phyloP scores from a whole-genome alignment of 2,329 filamentous ascomycete species.

The Cytospora paraplurivora region DNA sequence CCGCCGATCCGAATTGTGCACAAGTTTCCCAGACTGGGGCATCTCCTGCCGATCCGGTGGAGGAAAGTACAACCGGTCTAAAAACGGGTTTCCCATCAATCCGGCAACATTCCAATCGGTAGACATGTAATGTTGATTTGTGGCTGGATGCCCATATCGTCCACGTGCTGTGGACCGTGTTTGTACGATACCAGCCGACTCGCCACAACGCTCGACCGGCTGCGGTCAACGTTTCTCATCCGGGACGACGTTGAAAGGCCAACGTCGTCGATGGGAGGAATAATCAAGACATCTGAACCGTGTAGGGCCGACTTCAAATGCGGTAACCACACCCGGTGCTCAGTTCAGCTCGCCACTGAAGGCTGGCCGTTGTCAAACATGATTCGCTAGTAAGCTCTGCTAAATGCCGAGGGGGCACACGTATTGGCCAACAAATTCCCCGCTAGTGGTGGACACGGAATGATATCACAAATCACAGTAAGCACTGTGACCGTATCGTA shows the following conservation, averaged over 20 bases:
- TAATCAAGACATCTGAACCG: too few species aligned
- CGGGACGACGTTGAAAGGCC: constrained; percentile 33
- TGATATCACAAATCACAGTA: not conserved
- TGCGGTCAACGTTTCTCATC: constrained; percentile 49
- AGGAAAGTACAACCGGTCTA: constrained; percentile 43
- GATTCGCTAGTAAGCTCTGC: not conserved
- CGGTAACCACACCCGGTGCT: not conserved
- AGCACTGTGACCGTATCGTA: not conserved
- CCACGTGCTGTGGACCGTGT: constrained; percentile 42
- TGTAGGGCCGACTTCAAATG: not conserved
- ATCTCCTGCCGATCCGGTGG: too few species aligned
- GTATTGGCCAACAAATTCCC: not conserved
- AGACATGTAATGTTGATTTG: constrained; percentile 36
- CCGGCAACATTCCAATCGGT: constrained; percentile 49
- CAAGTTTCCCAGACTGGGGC: too few species aligned
- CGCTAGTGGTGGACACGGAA: not conserved
- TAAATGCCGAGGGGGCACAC: not conserved
- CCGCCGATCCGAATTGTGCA: too few species aligned
- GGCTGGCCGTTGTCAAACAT: not conserved
- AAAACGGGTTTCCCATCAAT: constrained; percentile 42
- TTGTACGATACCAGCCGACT: constrained; percentile 41
- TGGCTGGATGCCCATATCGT: constrained; percentile 41
- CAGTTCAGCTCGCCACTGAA: not conserved
- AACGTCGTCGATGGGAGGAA: too few species aligned
- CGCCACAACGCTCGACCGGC: constrained; percentile 46